Evolutionary conservation across 139 green algal species (phyloP).

Genomic region (Haematococcus lacustris): DNA sequence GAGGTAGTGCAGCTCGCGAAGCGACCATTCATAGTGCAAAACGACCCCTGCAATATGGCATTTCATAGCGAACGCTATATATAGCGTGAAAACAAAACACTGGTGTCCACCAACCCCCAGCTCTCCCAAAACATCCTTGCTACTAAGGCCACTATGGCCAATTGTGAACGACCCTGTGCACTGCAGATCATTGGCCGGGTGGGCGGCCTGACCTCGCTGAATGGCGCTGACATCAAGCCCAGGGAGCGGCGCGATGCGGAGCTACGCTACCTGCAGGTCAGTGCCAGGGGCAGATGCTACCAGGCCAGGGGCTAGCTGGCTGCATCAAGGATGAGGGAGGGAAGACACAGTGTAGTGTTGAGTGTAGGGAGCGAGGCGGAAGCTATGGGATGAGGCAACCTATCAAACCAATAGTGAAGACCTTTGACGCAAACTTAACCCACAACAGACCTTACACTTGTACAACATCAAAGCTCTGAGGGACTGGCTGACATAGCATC

Average conservation of each 20-base stretch:
- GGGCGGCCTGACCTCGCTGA: constrained; percentile 48
- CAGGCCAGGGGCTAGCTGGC: no score
- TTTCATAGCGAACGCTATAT: not conserved
- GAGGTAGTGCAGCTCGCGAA: not conserved
- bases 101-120: not conserved
- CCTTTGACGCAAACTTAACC: no score
- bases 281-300: no score
- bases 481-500: no score
- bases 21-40: not conserved
- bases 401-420: no score
- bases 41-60: not conserved
- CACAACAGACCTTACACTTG: no score
- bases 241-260: constrained; percentile 68
- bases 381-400: no score
- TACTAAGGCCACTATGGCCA: not conserved
- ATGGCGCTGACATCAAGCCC: constrained; percentile 57
- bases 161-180: not conserved
- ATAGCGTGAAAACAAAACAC: not conserved
- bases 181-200: constrained; percentile 62
- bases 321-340: no score
- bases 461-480: no score
- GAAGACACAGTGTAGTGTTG: no score
- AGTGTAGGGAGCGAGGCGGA: no score
- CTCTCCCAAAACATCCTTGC: not conserved
- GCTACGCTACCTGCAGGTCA: constrained; percentile 61